Evolutionary conservation across 805 yeast species (phyloP).

Genomic region (Millerago galiae): DNA sequence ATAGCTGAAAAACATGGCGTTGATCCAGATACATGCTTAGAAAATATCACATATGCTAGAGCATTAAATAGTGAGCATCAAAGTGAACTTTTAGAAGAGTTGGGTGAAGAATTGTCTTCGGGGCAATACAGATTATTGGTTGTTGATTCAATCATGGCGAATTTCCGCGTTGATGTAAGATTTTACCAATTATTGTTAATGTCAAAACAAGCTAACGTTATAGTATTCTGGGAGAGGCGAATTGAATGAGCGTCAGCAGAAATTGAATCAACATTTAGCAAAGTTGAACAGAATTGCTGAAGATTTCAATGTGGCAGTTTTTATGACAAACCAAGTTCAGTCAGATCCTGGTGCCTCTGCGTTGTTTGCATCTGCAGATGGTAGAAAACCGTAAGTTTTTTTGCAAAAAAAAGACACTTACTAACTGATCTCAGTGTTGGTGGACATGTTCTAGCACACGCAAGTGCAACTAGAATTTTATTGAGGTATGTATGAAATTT

Average conservation of each 20-base stretch:
- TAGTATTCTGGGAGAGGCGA: constrained; percentile 71
- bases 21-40: constrained; percentile 63
- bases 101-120: constrained; percentile 61
- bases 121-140: constrained; percentile 52
- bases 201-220: not conserved
- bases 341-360: constrained; percentile 83
- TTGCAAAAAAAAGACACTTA: not conserved
- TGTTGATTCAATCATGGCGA: constrained; percentile 74
- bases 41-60: constrained; percentile 68
- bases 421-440: constrained; percentile 46
- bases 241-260: constrained; percentile 69
- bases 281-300: constrained; percentile 58
- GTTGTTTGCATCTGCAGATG: constrained; percentile 73
- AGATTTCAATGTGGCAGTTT: constrained; percentile 72
- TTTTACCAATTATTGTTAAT: not conserved
- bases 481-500: constrained; percentile 26
- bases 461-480: constrained; percentile 70
- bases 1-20: constrained; percentile 66
- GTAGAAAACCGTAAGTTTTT: constrained; percentile 58
- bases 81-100: constrained; percentile 60
- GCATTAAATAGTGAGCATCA: constrained; percentile 78
- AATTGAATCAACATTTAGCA: constrained; percentile 48
- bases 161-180: constrained; percentile 60
- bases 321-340: constrained; percentile 72
- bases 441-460: constrained; percentile 77